Evolutionary conservation across 176 grass and related monocot species (phyloP), one percentile per base, ranked within the genome.

Genomic region (Tuctoria greenei): DNA sequence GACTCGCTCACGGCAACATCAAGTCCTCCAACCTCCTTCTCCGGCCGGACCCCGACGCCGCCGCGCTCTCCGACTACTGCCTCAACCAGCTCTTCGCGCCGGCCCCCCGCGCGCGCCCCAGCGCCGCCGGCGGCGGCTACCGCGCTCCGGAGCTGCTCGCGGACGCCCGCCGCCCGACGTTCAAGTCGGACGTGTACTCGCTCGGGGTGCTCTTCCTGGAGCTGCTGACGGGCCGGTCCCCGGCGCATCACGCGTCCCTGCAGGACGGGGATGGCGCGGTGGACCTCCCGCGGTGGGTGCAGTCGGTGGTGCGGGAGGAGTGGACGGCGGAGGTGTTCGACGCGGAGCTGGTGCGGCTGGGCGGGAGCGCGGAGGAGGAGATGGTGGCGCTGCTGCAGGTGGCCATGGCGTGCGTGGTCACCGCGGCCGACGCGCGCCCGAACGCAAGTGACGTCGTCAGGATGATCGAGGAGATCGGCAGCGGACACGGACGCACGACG

Each of bases 311-410:
- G 78, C 73, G 91, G 14, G 94, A 97, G 86, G 94, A 97, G 84
- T 93, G 91, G 94, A 97, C 94, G 31, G 86, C 91, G 1, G 94
- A 97, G 88, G 94, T 97, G 70, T 97, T 97, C 86, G 94, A 97
- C 79, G 75, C 40, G 10, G 94, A 97, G 56, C 88, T 97, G 28
- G 79, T 90, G 81, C 64, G 72, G 4, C 73, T 26, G 51, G 74
- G 83, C 15, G 72, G 79, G 17, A 28, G 72, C 52, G 90, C 67
- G 6, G 94, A 97, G 88, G 94, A 97, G 84, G 94, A 93, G 74
- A 97, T 97, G 94, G 94, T 91, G 61, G 86, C 88, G 74, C 74
- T 97, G 47, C 87, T 97, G 38, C 94, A 97, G 75, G 76, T 93
- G 66, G 94, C 88, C 50, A 97, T 97, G 94, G 74, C 91, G 41